These are phyloP conservation scores for Fagus crenata DNA, from an alignment of 306 rosid genomes.

Conservation along the genomic window DNA sequence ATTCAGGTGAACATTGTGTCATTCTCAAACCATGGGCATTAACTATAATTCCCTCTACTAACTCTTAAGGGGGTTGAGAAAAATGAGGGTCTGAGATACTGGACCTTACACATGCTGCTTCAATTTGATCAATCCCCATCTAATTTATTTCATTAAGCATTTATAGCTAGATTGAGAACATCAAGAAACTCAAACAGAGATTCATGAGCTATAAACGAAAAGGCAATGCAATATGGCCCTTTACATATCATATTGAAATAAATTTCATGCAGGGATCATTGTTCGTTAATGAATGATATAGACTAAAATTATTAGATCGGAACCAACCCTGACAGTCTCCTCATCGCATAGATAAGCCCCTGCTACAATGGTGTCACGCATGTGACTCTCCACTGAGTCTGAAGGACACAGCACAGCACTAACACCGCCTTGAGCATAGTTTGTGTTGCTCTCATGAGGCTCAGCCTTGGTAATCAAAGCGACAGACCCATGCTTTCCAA, in stretches of 20 bases:
- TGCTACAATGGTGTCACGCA: conserved; percentile 90
- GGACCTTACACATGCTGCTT: background rate
- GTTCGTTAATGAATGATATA: conserved; percentile 14
- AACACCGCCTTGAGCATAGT: conserved; percentile 99
- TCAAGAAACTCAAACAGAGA: conserved; percentile 5
- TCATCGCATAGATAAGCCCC: conserved; percentile 94
- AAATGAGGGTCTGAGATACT: background rate
- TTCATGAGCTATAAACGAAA: conserved; percentile 6
- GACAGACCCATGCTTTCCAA: conserved; percentile 83
- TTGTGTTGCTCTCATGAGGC: conserved; percentile 96
- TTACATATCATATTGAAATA: conserved; percentile 1
- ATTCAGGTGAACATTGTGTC: background rate
- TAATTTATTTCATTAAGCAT: background rate
- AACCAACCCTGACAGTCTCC: conserved; percentile 87
- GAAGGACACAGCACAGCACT: conserved; percentile 89
- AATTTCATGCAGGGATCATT: conserved; percentile 10
- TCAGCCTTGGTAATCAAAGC: conserved; percentile 96
- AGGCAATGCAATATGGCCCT: background rate
- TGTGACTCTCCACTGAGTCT: conserved; percentile 94
- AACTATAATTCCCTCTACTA: background rate
- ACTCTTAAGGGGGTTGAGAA: background rate
- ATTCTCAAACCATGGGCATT: background rate
- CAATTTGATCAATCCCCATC: background rate
- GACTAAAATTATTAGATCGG: conserved; percentile 10
- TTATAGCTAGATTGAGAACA: background rate